A percentile compares a stretch with the other conserved stretches of the same genome.
Evolutionary conservation across 305 asterid species (phyloP).

Genomic region (Salvia sclarea): DNA sequence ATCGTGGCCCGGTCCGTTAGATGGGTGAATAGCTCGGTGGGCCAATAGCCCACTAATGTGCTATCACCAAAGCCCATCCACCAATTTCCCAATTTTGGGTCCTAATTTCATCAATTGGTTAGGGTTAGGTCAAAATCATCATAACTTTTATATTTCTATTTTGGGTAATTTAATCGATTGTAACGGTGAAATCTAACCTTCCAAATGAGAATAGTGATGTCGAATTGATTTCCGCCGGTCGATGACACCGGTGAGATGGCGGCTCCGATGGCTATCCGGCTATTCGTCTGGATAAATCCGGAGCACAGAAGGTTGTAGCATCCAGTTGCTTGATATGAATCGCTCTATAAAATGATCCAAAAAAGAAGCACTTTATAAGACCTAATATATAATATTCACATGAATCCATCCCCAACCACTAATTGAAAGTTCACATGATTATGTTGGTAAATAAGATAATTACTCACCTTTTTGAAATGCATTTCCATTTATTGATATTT

Average conservation of each 20-base stretch:
- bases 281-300: constrained; percentile 88
- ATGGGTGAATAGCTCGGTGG: constrained; percentile 85
- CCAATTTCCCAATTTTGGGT: constrained; percentile 91
- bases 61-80: constrained; percentile 96
- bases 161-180: neutral
- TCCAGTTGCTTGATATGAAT: constrained; percentile 92
- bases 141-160: neutral
- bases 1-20: constrained; percentile 80
- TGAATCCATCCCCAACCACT: neutral
- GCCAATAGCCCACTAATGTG: constrained; percentile 94
- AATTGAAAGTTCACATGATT: neutral
- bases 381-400: neutral
- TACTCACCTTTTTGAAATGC: neutral
- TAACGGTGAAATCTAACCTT: constrained; percentile 46
- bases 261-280: constrained; percentile 89
- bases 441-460: neutral
- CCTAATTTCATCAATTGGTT: constrained; percentile 40
- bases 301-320: constrained; percentile 91
- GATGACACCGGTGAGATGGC: constrained; percentile 83
- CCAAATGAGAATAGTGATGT: constrained; percentile 87
- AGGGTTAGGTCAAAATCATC: neutral
- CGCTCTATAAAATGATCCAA: constrained; percentile 48
- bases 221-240: constrained; percentile 63
- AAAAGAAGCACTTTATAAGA: neutral
- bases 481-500: no score